A percentile compares a stretch with the other conserved stretches of the same genome.
Evolutionary conservation across 768 basidiomycete species (phyloP).

Genomic region (Trametes cubensis): DNA sequence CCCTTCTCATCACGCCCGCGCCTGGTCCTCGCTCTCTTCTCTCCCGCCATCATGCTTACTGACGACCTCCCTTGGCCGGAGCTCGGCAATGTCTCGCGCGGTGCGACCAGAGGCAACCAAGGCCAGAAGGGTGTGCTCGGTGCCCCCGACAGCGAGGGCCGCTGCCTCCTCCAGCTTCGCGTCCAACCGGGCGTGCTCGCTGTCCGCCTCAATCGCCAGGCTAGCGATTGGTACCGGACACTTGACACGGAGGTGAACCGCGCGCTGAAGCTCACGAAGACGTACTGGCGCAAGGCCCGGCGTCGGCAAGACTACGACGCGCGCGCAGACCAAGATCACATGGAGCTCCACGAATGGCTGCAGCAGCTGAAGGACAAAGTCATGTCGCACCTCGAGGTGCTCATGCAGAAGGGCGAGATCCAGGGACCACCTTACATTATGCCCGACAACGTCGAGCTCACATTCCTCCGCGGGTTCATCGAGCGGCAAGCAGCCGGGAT

Average conservation of each 20-base stretch:
- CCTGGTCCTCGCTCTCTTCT: slow-evolving; percentile 10
- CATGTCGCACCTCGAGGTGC: slow-evolving; percentile 83
- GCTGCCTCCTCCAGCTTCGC: slow-evolving; percentile 74
- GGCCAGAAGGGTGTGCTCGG: slow-evolving; percentile 82
- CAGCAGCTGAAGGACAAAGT: slow-evolving; percentile 88
- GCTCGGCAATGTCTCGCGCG: slow-evolving; percentile 81
- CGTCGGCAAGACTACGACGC: slow-evolving; percentile 86
- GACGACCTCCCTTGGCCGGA: slow-evolving; percentile 90
- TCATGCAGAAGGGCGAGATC: slow-evolving; percentile 88
- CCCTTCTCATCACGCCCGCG: slow-evolving; percentile 10
- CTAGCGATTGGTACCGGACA: slow-evolving; percentile 81
- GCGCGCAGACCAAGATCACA: slow-evolving; percentile 84
- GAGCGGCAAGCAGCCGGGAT: slow-evolving; percentile 76
- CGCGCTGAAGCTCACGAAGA: slow-evolving; percentile 83
- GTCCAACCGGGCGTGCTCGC: slow-evolving; percentile 83
- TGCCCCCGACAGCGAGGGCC: slow-evolving; percentile 72
- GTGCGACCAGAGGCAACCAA: slow-evolving; percentile 83
- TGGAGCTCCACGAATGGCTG: slow-evolving; percentile 87
- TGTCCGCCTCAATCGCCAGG: slow-evolving; percentile 70
- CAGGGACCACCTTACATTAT: slow-evolving; percentile 81
- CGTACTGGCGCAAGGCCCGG: slow-evolving; percentile 76
- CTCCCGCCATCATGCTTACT: slow-evolving; percentile 41
- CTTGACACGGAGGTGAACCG: slow-evolving; percentile 80
- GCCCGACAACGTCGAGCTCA: slow-evolving; percentile 76
- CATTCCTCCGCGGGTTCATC: slow-evolving; percentile 81